Evolutionary conservation across 352 stramenopile genomes (phyloP), one percentile per base, ranked within the genome.

Genomic region (Peronospora belbahrii): DNA sequence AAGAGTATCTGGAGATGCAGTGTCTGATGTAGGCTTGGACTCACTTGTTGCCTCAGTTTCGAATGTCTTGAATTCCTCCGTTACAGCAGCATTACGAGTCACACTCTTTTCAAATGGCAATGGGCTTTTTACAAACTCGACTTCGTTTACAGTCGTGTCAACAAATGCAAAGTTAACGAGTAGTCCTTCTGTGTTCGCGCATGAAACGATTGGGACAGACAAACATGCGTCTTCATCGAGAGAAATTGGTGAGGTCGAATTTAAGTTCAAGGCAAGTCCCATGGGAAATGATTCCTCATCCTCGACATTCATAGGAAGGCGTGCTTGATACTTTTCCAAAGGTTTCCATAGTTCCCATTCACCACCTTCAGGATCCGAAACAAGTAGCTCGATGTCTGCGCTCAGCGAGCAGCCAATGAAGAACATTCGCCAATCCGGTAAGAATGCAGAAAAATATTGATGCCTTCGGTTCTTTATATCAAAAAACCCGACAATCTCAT

Each of bases 391-490:
- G 17, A 88, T 76, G 51, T 88, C 77, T n/a, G 77, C 69, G 43
- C 77, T 88, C 25, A 88, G 41, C 11, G 77, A 88, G 48, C 77
- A 88, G 8, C 65, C 72, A 48, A 88, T 62, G 38, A 88, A 88
- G 42, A 88, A 88, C 74, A 88, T 88, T 10, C 77, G 70, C 75
- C 77, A 88, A 22, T 85, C 71, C 4, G 61, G 42, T 23, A 88
- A 53, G 30, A 74, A 88, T 13, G 65, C 56, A 8, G 77, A 83
- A 37, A 79, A 86, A 39, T 72, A 88, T 42, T 83, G 65, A 38
- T 88, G 77, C 13, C 63, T 51, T 17, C 70, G 65, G 11, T 52
- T 63, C 20, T 80, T 70, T 13, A 83, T 59, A 37, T 81, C 70
- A 42, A 59, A 79, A 48, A 75, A 88, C 0, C 68, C 77, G 15